These are phyloP conservation scores for Senna siamea DNA, from an alignment of 306 rosid species.

Conservation along the genomic window DNA sequence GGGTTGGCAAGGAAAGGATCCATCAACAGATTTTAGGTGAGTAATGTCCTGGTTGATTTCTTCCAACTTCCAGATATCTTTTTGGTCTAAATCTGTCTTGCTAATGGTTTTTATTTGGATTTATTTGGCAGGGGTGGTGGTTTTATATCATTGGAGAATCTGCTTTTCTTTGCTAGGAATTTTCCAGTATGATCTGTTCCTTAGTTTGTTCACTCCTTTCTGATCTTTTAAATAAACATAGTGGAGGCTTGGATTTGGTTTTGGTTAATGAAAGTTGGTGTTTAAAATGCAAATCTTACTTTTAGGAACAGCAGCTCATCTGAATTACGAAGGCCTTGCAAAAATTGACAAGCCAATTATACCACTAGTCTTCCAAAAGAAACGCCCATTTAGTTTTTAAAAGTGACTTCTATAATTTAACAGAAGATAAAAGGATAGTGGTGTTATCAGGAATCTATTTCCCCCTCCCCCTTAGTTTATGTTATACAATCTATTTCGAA, in stretches of 20 bases:
- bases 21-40: conserved; percentile 98
- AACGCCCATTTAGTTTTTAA: neutral
- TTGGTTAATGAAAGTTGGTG: neutral
- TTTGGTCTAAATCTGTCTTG: conserved; percentile 9
- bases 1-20: conserved; percentile 99
- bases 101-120: conserved; percentile 44
- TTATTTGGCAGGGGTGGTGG: conserved; percentile 93
- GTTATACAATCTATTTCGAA: neutral
- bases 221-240: conserved; percentile 25
- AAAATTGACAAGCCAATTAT: neutral
- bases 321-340: neutral
- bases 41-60: conserved; percentile 27
- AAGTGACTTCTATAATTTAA: neutral
- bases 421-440: neutral
- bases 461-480: neutral
- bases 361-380: neutral
- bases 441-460: neutral
- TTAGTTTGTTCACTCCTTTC: conserved; percentile 22
- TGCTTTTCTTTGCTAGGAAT: conserved; percentile 81
- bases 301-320: neutral
- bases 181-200: conserved; percentile 73
- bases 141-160: conserved; percentile 95
- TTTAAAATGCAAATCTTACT: conserved; percentile 1
- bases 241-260: conserved; percentile 19
- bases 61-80: conserved; percentile 27